Base-by-base conservation (phyloP, 2,329 filamentous ascomycete genomes). In the Exutisphaerella laricina region DNA sequence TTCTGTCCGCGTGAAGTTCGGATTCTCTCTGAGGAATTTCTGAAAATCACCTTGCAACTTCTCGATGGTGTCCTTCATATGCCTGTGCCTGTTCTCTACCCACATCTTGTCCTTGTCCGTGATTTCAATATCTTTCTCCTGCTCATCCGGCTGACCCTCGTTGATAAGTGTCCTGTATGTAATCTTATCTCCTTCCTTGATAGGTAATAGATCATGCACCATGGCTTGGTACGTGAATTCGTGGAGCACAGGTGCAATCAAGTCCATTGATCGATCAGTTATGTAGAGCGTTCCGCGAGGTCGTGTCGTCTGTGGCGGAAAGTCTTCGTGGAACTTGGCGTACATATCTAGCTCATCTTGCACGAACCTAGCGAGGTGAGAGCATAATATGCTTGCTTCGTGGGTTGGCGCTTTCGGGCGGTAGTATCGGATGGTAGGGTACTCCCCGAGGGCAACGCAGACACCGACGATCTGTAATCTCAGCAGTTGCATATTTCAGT, bases 191-290 rank as follows among this genome's bases (percentile, higher is more conserved):
- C 79, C 83, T 41, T 97, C 92, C 57, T 85, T 82, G 59, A 98
- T 88, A 0, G 85, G 84, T 21, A 98, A 70, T 6, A 98, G 71
- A 61, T 98, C 92, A 64, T 96, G 87, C 3, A 88, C 90, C 90
- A 98, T 97, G 38, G 92, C 88, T 66, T 98, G 92, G 63, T 97
- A 98, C 9, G 92, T 96, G 62, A 98, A 96, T 59, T 98, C 92
- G 66, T 98, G 92, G 3, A 97, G 62, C 8, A 97, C 69, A 1
- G 92, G 92, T 0, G 90, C 82, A 68, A 84, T 80, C 3, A 96
- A 67, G 63, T 98, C 92, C 84, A 98, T 92, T 5, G 88, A 87
- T 49, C 92, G 79, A 64, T 97, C 92, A 1, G 88, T 86, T 48
- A 98, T 84, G 58, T 95, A 72, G 1, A 98, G 76, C 1, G 88